Percentiles rank a stretch among this genome's conserved stretches.
These are phyloP conservation scores for Acanthamoeba triangularis DNA, from an alignment of 208 protist genomes.

Conservation along the genomic window DNA sequence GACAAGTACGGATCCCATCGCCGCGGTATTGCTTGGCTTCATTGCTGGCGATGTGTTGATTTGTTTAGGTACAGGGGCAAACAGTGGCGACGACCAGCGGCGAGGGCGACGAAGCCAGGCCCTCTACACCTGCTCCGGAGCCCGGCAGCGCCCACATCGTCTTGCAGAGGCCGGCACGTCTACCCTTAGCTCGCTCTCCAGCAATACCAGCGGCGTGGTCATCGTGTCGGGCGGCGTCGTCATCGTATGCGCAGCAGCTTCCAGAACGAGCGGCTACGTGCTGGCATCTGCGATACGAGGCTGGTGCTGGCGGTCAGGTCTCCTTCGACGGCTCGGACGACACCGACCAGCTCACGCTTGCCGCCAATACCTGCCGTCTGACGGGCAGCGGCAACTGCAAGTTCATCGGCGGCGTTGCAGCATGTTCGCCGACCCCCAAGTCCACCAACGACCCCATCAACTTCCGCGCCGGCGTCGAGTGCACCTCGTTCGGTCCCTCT, in stretches of 20 bases:
- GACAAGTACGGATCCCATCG: too few relatives aligned
- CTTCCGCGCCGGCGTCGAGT: constrained; percentile 38
- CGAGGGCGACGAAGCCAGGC: too few relatives aligned
- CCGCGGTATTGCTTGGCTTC: too few relatives aligned
- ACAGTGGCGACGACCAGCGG: too few relatives aligned
- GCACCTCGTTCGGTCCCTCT: constrained; percentile 43
- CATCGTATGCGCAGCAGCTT: constrained; percentile 61
- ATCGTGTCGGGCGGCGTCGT: not conserved
- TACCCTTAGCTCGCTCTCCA: constrained; percentile 6
- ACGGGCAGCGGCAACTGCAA: constrained; percentile 37
- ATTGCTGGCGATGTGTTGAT: too few relatives aligned
- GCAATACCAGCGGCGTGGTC: not conserved
- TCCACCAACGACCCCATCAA: constrained; percentile 68
- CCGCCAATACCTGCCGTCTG: constrained; percentile 34
- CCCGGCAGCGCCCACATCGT: not conserved
- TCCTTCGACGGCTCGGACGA: constrained; percentile 18
- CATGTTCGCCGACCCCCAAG: constrained; percentile 50
- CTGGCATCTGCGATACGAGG: not conserved
- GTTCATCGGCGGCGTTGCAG: constrained; percentile 62
- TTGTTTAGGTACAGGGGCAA: too few relatives aligned
- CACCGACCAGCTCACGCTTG: constrained; percentile 44
- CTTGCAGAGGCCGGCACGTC: constrained; percentile 38
- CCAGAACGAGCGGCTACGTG: not conserved
- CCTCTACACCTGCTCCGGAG: constrained; percentile 58
- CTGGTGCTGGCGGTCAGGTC: not conserved